Conservation (phyloP, 2,329 filamentous ascomycete genomes). For the Exophiala alcalophila region DNA sequence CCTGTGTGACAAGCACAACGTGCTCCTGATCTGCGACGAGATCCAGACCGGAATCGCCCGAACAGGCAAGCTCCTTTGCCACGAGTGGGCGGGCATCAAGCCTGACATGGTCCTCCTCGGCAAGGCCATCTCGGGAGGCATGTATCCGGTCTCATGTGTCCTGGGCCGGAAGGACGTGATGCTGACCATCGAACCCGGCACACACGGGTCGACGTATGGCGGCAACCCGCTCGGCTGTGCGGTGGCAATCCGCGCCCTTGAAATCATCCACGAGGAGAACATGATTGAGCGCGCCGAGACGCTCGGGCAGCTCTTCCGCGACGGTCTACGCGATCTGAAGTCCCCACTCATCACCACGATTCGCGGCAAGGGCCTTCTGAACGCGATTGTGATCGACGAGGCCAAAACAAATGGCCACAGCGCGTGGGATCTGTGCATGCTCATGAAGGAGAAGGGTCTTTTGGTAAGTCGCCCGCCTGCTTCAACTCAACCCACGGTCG, state of each 20-base stretch:
- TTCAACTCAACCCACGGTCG: neutral
- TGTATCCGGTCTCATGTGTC: constrained; percentile 98
- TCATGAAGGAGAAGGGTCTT: constrained; percentile 92
- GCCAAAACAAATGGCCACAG: constrained; percentile 76
- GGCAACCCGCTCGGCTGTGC: constrained; percentile 95
- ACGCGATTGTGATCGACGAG: constrained; percentile 96
- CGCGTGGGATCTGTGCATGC: constrained; percentile 93
- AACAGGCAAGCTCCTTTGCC: constrained; percentile 89
- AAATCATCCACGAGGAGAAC: constrained; percentile 88
- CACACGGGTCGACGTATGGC: constrained; percentile 97
- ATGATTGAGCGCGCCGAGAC: constrained; percentile 78
- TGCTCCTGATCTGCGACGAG: constrained; percentile 94
- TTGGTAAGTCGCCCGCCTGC: constrained; percentile 61
- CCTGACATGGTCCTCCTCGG: constrained; percentile 92
- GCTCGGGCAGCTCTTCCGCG: constrained; percentile 78
- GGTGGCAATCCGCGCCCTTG: constrained; percentile 89
- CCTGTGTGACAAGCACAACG: constrained; percentile 92
- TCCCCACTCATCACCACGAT: constrained; percentile 78
- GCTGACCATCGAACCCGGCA: constrained; percentile 93
- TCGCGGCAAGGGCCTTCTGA: constrained; percentile 88
- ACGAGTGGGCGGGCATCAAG: constrained; percentile 92
- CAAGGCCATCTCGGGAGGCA: constrained; percentile 96
- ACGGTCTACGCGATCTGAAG: constrained; percentile 70
- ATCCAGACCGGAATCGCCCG: constrained; percentile 97
- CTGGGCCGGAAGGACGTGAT: constrained; percentile 86